Evolutionary conservation across 805 yeast genomes (phyloP), one percentile per base, ranked within the genome.

Genomic region (Lachancea mirantina): DNA sequence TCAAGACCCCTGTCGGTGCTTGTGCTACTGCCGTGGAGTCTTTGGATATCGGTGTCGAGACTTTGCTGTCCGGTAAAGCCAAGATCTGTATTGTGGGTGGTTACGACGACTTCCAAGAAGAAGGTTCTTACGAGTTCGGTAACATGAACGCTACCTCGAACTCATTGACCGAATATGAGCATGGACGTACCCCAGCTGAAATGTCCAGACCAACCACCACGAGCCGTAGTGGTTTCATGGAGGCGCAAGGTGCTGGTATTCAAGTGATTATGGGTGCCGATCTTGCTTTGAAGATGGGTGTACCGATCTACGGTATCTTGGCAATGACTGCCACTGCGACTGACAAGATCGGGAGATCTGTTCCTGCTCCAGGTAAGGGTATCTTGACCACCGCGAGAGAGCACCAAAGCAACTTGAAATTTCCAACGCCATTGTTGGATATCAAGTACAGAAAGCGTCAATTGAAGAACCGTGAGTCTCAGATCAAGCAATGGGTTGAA

Each of bases 321-420:
- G 98, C 94, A 35, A 67, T 88, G 74, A 74, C 96, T 37, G 89
- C 96, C 36, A 94, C 97, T 54, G 98, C 98, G 33, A 76, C 95
- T 40, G 99, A 92, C 65, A 94, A 88, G 78, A 89, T 89, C 61
- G 96, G 97, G 59, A 82, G 96, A 68, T 88, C 97, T 31, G 89
- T 92, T 47, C 99, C 99, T 46, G 98, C 98, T 57, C 99, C 99
- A 66, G 99, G 99, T 62, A 85, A 89, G 70, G 99, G 99, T 80
- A 83, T 92, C 47, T 74, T 92, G 71, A 92, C 98, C 41, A 85
- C 95, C 57, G 98, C 98, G 38, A 80, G 94, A 57, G 98, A 94
- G 68, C 76, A 78, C 56, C 89, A 80, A 49, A 84, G 87, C 49
- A 73, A 70, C 50, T 70, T 79, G 68, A 79, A 81, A 64, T 81